Conservation (phyloP, 164 flowering plant genomes). For the Nelumbo lutea region DNA sequence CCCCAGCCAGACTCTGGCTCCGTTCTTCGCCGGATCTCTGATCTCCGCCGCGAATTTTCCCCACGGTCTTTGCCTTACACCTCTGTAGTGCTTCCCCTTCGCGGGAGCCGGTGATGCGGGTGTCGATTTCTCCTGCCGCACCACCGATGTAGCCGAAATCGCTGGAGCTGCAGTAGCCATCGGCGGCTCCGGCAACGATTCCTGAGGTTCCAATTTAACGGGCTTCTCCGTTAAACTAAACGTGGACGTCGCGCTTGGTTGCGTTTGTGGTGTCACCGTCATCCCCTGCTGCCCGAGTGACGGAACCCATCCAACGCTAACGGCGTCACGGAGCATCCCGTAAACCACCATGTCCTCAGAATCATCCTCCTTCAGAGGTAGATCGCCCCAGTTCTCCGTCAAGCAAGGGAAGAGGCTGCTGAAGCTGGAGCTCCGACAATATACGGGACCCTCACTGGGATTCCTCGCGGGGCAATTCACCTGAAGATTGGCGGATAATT, state of each 20-base stretch:
- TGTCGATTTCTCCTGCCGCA: neutral
- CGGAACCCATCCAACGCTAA: conserved; percentile 63
- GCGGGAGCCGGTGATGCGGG: conserved; percentile 3
- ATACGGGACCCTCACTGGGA: conserved; percentile 16
- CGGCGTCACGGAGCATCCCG: conserved; percentile 60
- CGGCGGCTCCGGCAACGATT: neutral
- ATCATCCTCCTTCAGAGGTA: conserved; percentile 71
- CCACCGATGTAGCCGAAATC: neutral
- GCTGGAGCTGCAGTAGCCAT: neutral
- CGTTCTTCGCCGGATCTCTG: conserved; percentile 44
- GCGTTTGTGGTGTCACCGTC: neutral
- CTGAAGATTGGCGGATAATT: neutral
- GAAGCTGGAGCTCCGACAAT: conserved; percentile 48
- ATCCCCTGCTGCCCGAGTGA: neutral
- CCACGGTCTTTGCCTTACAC: conserved; percentile 43
- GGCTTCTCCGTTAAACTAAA: neutral
- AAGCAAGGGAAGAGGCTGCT: conserved; percentile 50
- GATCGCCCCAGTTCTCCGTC: conserved; percentile 69
- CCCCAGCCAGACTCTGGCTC: conserved; percentile 50
- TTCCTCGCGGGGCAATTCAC: neutral
- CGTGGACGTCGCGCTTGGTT: neutral
- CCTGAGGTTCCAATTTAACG: neutral
- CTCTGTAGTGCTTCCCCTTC: conserved; percentile 39
- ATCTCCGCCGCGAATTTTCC: conserved; percentile 46
- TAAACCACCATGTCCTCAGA: conserved; percentile 81